Base-by-base conservation (phyloP, 441 rosid genomes). In the Adansonia gregorii region DNA sequence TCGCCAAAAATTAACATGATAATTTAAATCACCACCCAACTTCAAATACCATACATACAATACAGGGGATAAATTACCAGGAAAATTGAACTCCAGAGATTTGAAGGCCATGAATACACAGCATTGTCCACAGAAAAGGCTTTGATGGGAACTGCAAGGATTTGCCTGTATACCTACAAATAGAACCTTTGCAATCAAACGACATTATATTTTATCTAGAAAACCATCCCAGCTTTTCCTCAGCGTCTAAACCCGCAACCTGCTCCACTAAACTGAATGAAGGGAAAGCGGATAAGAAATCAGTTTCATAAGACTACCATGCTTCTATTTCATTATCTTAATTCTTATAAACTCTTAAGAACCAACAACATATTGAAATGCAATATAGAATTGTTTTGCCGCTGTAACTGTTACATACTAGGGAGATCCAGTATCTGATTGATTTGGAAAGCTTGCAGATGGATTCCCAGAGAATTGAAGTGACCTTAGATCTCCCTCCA, bases 381-480 rank as follows among this genome's bases (percentile, higher is more conserved):
- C 8, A 60, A 76, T 10, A 17, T 35, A 55, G 14, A 75, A 58
- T 31, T 58, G 49, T 6, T 69, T 67, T 10, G 61, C 12, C 41
- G 70, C 59, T 19, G n/a, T 63, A 61, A 78, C 14, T 45, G 46
- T 11, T 59, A 77, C 89, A 24, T 88, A 93, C 94, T 72, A 77
- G 5, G 86, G 86, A 67, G 84, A 82, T 24, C 83, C 84, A 68
- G 84, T 77, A 80, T 56, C 68, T 0, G 85, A 82, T 66, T 74
- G 81, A 81, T 78, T 78, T 6, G 82, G 82, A 61, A 74, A 72
- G 48, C 83, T 88, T 4, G 90, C 78, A 48, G 90, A 76, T 10
- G 90, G 88, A 82, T 82, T 88, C 14, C 85, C 86, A 31, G 82
- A 77, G 80, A 83, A 87, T 24, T 91, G 91, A 73, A 86, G 89